Evolutionary conservation across 2,329 filamentous ascomycete species (phyloP).

Genomic region (Claviceps digitariae): DNA sequence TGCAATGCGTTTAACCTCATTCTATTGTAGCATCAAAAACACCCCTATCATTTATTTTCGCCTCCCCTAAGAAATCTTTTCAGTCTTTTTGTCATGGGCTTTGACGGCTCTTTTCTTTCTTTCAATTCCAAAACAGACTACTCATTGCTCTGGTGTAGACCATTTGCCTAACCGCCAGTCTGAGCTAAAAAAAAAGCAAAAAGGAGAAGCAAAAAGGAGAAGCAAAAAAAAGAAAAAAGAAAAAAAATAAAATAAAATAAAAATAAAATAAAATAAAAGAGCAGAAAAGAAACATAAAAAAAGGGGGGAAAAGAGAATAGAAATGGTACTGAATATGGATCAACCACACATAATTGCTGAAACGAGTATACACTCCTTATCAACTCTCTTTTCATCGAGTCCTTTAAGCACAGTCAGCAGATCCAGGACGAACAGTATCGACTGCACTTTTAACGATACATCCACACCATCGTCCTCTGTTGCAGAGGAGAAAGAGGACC

Average conservation of each 20-base stretch:
- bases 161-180: neutral
- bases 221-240: neutral
- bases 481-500: neutral
- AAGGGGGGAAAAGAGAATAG: too few species aligned
- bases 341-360: neutral
- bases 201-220: neutral
- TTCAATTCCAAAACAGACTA: neutral
- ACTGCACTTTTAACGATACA: conserved; percentile 4
- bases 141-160: neutral
- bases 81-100: neutral
- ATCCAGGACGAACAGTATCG: conserved; percentile 22
- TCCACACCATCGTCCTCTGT: neutral
- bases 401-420: conserved; percentile 26
- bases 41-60: neutral
- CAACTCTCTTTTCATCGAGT: conserved; percentile 21
- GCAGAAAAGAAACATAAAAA: neutral
- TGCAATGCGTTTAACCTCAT: neutral
- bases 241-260: too few species aligned
- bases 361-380: neutral
- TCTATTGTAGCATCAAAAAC: neutral
- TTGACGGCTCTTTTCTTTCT: neutral
- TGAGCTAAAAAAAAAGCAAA: neutral
- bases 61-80: neutral
- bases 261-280: too few species aligned
- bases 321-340: neutral